phyloP scores from a whole-genome alignment of 2,329 filamentous ascomycete genomes.

The Microcyclospora pomicola region DNA sequence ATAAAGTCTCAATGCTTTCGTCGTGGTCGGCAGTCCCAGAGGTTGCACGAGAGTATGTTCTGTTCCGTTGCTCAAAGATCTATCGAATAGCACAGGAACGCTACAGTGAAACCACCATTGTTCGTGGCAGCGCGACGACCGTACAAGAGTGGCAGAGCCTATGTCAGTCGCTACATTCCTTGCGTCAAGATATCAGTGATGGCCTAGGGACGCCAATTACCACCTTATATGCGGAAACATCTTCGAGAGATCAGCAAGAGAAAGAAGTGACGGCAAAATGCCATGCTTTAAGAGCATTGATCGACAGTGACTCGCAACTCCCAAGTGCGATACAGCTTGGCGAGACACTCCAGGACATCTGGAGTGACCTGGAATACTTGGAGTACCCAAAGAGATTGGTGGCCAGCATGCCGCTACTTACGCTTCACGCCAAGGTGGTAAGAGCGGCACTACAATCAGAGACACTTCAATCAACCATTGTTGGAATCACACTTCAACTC shows the following conservation, averaged over 20 bases:
- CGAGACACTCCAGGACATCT: constrained; percentile 24
- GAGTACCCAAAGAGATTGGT: constrained; percentile 31
- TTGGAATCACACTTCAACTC: constrained; percentile 6
- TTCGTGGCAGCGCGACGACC: no score
- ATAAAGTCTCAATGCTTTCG: constrained; percentile 24
- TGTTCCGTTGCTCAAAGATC: constrained; percentile 18
- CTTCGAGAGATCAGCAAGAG: not conserved
- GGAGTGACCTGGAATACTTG: constrained; percentile 34
- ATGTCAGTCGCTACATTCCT: no score
- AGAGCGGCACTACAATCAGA: constrained; percentile 3
- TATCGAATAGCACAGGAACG: constrained; percentile 2
- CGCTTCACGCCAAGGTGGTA: constrained; percentile 23
- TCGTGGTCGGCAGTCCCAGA: constrained; percentile 29
- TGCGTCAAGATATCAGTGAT: no score
- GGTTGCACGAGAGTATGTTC: constrained; percentile 26
- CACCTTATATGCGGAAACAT: not conserved
- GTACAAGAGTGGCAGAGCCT: no score
- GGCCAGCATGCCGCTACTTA: constrained; percentile 23
- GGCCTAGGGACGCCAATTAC: no score
- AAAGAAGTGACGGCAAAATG: not conserved
- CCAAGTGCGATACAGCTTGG: not conserved
- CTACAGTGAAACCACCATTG: no score
- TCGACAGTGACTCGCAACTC: no score
- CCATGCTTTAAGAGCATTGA: not conserved
- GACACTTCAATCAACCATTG: constrained; percentile 3